Base-by-base conservation (phyloP, 2,329 filamentous ascomycete genomes). In the Pleomassaria siparia region DNA sequence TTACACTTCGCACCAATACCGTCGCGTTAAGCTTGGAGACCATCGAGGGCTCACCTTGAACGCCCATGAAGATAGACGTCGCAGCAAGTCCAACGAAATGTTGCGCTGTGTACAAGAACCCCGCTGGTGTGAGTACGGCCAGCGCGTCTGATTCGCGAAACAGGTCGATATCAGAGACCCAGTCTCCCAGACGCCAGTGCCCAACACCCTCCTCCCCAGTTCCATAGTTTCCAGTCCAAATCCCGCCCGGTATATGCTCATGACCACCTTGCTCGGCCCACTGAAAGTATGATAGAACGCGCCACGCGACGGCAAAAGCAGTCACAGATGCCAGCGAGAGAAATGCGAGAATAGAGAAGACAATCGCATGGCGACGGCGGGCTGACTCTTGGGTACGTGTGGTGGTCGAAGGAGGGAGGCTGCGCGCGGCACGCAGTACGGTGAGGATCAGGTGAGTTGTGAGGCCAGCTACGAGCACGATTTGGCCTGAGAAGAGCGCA, bases 101-200 rank as follows among this genome's bases (percentile, higher is more conserved):
- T 67, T 86, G 83, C 51, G 81, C 80, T 6, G 78, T 81, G 79
- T 83, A 86, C 76, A 82, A 82, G 59, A 83, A 79, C 13, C 81
- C 76, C 40, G 79, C 76, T 3, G 77, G 72, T 41, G 76, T 79
- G 57, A 80, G 78, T 6, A 79, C 73, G 4, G 83, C 70, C 20
- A 83, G 79, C 50, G 80, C 76, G 47, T 82, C 72, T 10, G 77
- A 75, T 61, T 83, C 79, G 8, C 66, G 66, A 51, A 79, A 74
- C 18, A 84, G 60, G 20, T 80, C 73, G 2, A 76, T 76, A 28
- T 83, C 77, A 37, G 70, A 74, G 49, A 82, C 60, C 82, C 82
- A 85, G 21, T 75, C 73, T 10, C 72, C 73, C 36, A 80, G 57
- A 37, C 77, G 62, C 49, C 74, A 61, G 28, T 35, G 51, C 15